phyloP scores from a whole-genome alignment of 805 yeast genomes.

The Kregervanrija fluxuum region DNA sequence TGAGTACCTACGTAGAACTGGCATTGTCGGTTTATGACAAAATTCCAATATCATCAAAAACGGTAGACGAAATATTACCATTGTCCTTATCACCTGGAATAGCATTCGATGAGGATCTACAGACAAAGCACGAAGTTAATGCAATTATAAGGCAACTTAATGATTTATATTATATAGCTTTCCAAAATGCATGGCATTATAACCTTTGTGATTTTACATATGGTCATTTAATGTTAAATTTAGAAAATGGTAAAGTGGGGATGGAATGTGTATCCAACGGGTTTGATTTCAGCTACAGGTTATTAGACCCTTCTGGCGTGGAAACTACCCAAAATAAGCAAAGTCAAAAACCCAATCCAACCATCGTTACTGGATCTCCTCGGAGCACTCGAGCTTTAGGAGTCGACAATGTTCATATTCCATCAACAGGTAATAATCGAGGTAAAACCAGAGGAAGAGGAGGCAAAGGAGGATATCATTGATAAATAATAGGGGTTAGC shows the following conservation, averaged over 20 bases:
- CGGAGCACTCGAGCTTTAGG: constrained; percentile 6
- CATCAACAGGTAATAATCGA: neutral
- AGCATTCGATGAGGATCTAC: constrained; percentile 22
- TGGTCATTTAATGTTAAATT: constrained; percentile 41
- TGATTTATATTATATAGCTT: constrained; percentile 56
- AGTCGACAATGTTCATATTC: constrained; percentile 3
- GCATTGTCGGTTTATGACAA: constrained; percentile 58
- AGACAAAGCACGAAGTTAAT: constrained; percentile 33
- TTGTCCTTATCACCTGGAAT: constrained; percentile 16
- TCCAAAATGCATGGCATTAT: constrained; percentile 72
- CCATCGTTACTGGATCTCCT: neutral
- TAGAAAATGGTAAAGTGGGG: constrained; percentile 39
- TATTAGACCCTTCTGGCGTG: constrained; percentile 3
- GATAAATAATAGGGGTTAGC: too few species aligned
- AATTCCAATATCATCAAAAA: constrained; percentile 42
- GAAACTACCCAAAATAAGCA: neutral
- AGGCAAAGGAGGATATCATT: constrained; percentile 6
- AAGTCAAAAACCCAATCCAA: neutral
- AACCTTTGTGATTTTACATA: constrained; percentile 55
- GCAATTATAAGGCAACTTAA: constrained; percentile 42
- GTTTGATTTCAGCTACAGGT: constrained; percentile 51
- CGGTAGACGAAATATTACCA: constrained; percentile 27
- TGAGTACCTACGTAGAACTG: constrained; percentile 41
- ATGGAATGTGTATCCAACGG: constrained; percentile 53
- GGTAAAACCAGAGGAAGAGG: constrained; percentile 14